Evolutionary conservation across 108 stramenopile species (phyloP).

Genomic region (Cyclotella baltica): DNA sequence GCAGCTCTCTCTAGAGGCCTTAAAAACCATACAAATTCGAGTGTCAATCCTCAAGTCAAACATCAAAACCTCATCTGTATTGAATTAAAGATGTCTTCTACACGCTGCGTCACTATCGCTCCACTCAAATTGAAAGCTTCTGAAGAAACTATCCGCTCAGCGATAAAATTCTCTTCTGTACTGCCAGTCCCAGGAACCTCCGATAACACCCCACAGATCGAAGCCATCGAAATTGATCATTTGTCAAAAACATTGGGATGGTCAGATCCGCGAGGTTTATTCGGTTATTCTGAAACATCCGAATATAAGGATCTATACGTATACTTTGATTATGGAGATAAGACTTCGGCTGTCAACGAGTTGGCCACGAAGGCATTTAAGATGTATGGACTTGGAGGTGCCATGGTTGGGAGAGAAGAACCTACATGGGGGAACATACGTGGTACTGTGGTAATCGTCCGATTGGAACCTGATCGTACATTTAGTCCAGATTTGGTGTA

Average conservation of each 20-base stretch:
- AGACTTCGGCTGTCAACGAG: slow-evolving; percentile 9
- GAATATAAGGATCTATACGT: slow-evolving; percentile 23
- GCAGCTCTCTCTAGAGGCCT: too few species aligned
- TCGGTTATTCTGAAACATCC: slow-evolving; percentile 22
- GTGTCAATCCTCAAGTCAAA: too few species aligned
- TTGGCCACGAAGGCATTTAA: slow-evolving; percentile 15
- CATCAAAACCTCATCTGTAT: too few species aligned
- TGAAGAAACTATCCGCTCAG: slow-evolving; percentile 14
- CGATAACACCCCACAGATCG: background rate
- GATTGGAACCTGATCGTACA: slow-evolving; percentile 17
- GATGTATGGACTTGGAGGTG: slow-evolving; percentile 28
- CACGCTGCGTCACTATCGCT: too few species aligned
- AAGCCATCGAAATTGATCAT: slow-evolving; percentile 5
- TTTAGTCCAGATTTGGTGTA: slow-evolving; percentile 15
- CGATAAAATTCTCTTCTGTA: background rate
- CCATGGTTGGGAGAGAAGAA: background rate
- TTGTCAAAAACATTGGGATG: slow-evolving; percentile 13
- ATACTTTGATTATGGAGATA: slow-evolving; percentile 22
- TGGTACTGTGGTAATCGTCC: slow-evolving; percentile 14
- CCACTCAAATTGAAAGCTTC: too few species aligned
- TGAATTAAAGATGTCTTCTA: too few species aligned
- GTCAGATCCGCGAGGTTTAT: slow-evolving; percentile 18
- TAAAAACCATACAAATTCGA: too few species aligned
- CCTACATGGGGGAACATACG: slow-evolving; percentile 21
- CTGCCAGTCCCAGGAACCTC: background rate